phyloP scores from a whole-genome alignment of 768 basidiomycete genomes.

The Lepiota subincarnata region DNA sequence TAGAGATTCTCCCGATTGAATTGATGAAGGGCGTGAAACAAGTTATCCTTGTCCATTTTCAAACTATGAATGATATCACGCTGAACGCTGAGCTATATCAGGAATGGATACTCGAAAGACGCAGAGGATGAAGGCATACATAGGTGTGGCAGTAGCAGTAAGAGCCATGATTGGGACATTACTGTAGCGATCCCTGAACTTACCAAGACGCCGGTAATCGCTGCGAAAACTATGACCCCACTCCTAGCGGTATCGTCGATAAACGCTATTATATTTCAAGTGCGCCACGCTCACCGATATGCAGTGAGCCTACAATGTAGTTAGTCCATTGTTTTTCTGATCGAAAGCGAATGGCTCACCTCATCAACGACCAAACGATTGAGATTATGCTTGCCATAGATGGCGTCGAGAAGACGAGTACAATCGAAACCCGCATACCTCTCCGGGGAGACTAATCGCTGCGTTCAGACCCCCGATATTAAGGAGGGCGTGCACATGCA shows the following conservation, averaged over 20 bases:
- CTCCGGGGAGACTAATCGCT: conserved; percentile 67
- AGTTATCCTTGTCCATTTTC: conserved; percentile 48
- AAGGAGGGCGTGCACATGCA: too few species aligned
- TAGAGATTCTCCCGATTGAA: conserved; percentile 79
- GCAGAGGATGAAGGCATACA: conserved; percentile 33
- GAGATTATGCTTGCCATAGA: conserved; percentile 54
- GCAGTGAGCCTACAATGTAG: conserved; percentile 60
- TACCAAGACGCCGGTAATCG: conserved; percentile 69
- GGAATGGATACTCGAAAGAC: background rate
- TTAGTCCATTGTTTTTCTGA: background rate
- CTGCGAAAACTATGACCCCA: conserved; percentile 82
- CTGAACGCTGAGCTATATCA: conserved; percentile 51
- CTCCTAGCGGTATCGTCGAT: conserved; percentile 41
- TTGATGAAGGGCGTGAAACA: conserved; percentile 67
- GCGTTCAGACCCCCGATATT: background rate
- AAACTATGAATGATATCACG: conserved; percentile 67
- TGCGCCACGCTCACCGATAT: conserved; percentile 54
- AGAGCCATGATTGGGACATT: conserved; percentile 83
- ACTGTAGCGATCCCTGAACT: conserved; percentile 62
- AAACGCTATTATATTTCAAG: background rate
- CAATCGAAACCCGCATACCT: conserved; percentile 57
- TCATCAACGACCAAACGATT: conserved; percentile 81
- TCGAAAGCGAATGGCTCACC: conserved; percentile 31
- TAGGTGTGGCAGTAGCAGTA: conserved; percentile 76
- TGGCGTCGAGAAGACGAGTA: conserved; percentile 39